phyloP scores from a whole-genome alignment of 129 eudicot species.

The Dittrichia graveolens region DNA sequence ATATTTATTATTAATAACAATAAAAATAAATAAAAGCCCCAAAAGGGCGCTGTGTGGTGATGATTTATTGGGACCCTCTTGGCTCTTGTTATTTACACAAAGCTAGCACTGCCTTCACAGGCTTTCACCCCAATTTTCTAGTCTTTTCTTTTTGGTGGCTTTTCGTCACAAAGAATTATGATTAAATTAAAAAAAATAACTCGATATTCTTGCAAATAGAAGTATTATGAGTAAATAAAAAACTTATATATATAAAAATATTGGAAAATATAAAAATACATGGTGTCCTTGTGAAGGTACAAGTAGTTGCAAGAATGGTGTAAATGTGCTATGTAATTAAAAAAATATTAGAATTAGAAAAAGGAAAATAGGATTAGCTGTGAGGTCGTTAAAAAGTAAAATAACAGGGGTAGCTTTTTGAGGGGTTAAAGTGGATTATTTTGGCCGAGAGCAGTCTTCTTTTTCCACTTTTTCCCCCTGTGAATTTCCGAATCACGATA shows the following conservation, averaged over 20 bases:
- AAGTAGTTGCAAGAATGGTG: no score
- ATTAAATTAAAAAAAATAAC: no score
- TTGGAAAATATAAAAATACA: no score
- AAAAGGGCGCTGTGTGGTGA: conserved; percentile 28
- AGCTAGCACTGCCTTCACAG: conserved; percentile 23
- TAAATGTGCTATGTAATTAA: background rate
- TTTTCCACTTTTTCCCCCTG: conserved; percentile 30
- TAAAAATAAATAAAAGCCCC: conserved; percentile 21
- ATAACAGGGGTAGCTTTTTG: conserved; percentile 1
- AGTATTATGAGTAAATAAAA: no score
- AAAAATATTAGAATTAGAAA: conserved; percentile 11
- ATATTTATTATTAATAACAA: no score
- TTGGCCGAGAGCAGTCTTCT: background rate
- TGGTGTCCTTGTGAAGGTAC: no score
- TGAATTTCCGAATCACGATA: conserved; percentile 25
- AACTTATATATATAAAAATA: no score
- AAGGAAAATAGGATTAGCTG: conserved; percentile 18
- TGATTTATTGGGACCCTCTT: conserved; percentile 37
- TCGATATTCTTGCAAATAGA: no score
- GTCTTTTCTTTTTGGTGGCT: background rate
- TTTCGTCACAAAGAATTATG: no score
- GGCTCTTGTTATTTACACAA: conserved; percentile 33
- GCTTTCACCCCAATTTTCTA: conserved; percentile 24
- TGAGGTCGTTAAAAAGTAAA: conserved; percentile 29
- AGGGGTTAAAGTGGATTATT: conserved; percentile 13